phyloP scores from a whole-genome alignment of 768 basidiomycete species.

The Cyathus striatus region DNA sequence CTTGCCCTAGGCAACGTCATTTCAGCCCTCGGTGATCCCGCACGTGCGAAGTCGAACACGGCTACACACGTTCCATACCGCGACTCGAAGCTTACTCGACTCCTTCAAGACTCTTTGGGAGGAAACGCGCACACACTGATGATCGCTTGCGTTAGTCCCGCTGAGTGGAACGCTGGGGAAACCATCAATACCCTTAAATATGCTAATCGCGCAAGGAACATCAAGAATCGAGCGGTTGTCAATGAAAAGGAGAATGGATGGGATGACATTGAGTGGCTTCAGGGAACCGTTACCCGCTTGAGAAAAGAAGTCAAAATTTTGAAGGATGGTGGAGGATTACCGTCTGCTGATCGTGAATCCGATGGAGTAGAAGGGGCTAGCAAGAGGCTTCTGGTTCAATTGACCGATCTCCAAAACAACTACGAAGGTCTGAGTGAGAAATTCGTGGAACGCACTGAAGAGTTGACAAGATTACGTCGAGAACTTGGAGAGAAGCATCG shows the following conservation, averaged over 20 bases:
- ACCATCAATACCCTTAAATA: constrained; percentile 96
- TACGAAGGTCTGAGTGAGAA: constrained; percentile 81
- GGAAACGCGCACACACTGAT: constrained; percentile 98
- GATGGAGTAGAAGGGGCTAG: constrained; percentile 55
- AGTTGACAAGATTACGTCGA: constrained; percentile 73
- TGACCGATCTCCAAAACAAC: constrained; percentile 80
- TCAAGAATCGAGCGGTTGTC: constrained; percentile 89
- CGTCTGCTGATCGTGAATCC: constrained; percentile 22
- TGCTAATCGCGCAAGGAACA: constrained; percentile 94
- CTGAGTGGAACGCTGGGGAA: constrained; percentile 92
- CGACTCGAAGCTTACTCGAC: constrained; percentile 95
- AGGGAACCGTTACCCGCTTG: constrained; percentile 77
- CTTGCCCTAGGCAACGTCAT: constrained; percentile 98
- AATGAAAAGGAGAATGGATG: constrained; percentile 97
- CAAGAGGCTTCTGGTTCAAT: constrained; percentile 74
- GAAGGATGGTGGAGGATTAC: constrained; percentile 56
- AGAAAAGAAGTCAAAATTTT: constrained; percentile 81
- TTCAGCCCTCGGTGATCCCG: constrained; percentile 92
- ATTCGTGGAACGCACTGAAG: constrained; percentile 85
- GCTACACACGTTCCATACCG: constrained; percentile 94
- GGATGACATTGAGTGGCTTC: constrained; percentile 97
- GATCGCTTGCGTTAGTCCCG: constrained; percentile 97
- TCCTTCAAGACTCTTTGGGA: constrained; percentile 94
- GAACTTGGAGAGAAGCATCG: constrained; percentile 77
- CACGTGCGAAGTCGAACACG: constrained; percentile 77